A percentile compares a stretch with the other conserved stretches of the same genome.
Evolutionary conservation across 305 asterid species (phyloP).

Genomic region (Solanum hybrid): DNA sequence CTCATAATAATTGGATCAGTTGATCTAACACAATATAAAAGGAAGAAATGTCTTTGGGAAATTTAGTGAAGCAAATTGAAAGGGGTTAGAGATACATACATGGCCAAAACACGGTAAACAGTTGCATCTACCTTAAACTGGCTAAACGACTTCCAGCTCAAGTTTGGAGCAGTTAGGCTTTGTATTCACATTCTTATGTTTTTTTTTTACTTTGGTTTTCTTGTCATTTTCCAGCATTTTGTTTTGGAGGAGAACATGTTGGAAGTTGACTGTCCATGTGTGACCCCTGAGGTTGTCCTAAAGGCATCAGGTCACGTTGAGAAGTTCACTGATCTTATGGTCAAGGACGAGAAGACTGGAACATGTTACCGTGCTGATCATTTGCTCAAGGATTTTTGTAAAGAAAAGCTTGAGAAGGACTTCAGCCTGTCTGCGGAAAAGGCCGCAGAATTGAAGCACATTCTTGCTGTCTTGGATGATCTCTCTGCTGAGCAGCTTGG

Average conservation of each 20-base stretch:
- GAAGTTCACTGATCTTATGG: slow-evolving; percentile 27
- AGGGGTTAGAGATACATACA: not conserved
- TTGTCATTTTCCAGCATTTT: slow-evolving; percentile 21
- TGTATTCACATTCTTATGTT: not conserved
- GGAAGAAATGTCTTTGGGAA: not conserved
- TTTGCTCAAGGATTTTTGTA: slow-evolving; percentile 26
- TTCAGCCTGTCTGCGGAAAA: slow-evolving; percentile 13
- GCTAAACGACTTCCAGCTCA: not conserved
- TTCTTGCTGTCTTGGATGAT: slow-evolving; percentile 25
- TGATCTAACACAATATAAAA: not conserved
- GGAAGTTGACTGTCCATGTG: slow-evolving; percentile 26
- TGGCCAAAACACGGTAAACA: not conserved
- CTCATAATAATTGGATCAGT: not conserved
- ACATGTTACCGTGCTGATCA: slow-evolving; percentile 29
- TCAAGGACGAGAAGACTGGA: slow-evolving; percentile 27
- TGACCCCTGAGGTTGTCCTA: slow-evolving; percentile 21
- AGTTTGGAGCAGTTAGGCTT: not conserved
- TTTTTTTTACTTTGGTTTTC: not conserved
- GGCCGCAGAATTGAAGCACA: slow-evolving; percentile 24
- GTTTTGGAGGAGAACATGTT: slow-evolving; percentile 25
- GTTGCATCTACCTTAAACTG: not conserved
- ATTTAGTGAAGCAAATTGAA: not conserved
- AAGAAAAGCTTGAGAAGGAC: slow-evolving; percentile 27
- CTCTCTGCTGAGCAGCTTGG: slow-evolving; percentile 26
- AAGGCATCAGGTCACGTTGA: slow-evolving; percentile 26